Conservation (phyloP, 441 rosid genomes). For the Erodium texanum region DNA sequence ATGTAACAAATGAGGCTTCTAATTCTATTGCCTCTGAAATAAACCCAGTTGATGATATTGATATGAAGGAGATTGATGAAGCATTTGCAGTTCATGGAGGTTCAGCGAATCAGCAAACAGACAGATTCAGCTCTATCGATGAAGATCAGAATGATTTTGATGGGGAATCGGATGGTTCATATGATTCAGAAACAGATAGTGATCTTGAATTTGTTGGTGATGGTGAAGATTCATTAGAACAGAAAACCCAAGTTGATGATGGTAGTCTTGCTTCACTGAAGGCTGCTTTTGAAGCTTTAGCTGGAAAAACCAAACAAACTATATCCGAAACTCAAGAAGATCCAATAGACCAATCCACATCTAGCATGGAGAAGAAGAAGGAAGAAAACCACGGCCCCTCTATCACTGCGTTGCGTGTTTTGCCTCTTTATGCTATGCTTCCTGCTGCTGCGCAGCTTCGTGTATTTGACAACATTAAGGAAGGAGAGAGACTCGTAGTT, state of each 20-base stretch:
- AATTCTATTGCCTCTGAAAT: constrained; percentile 25
- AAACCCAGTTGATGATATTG: constrained; percentile 33
- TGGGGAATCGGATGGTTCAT: constrained; percentile 37
- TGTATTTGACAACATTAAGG: constrained; percentile 69
- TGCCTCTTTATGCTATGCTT: constrained; percentile 92
- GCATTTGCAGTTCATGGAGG: constrained; percentile 45
- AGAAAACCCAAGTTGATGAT: constrained; percentile 25
- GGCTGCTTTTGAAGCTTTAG: constrained; percentile 65
- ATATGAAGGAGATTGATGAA: constrained; percentile 67
- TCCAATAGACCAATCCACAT: constrained; percentile 20
- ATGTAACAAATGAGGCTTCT: constrained; percentile 21
- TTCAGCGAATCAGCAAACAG: constrained; percentile 31
- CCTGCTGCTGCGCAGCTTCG: constrained; percentile 79
- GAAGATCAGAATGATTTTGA: constrained; percentile 38
- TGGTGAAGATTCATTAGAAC: constrained; percentile 21
- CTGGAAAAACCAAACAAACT: constrained; percentile 27
- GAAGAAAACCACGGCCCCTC: constrained; percentile 22
- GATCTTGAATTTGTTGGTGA: constrained; percentile 49
- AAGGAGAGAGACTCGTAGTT: constrained; percentile 79
- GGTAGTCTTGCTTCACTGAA: constrained; percentile 41
- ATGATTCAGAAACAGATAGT: constrained; percentile 50
- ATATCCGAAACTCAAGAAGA: constrained; percentile 18
- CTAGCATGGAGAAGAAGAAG: constrained; percentile 20
- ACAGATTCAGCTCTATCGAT: constrained; percentile 43
- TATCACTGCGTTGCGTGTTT: constrained; percentile 42